Percentiles rank a stretch among this genome's conserved stretches.
phyloP scores from a whole-genome alignment of 2,329 filamentous ascomycete genomes.

The Aspergillus neotritici region DNA sequence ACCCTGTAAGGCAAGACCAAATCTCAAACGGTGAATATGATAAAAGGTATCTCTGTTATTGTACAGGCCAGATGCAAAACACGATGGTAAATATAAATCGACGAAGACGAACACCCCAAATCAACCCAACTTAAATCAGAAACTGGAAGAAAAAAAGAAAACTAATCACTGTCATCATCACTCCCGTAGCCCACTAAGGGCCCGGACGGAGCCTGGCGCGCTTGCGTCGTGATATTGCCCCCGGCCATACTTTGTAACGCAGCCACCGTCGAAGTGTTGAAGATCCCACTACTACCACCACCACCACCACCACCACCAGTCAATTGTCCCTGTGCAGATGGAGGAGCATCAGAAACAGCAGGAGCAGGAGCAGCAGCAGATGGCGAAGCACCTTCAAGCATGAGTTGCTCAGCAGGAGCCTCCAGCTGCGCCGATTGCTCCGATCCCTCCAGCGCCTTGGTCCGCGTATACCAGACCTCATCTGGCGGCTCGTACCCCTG shows the following conservation, averaged over 20 bases:
- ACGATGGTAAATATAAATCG: constrained; percentile 9
- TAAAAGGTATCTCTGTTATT: constrained; percentile 31
- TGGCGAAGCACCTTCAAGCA: constrained; percentile 44
- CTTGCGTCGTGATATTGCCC: constrained; percentile 41
- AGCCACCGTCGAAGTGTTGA: constrained; percentile 75
- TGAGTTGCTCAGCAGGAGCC: constrained; percentile 39
- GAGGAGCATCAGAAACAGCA: constrained; percentile 32
- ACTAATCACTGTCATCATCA: constrained; percentile 69
- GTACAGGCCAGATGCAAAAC: constrained; percentile 21
- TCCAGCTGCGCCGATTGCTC: constrained; percentile 55
- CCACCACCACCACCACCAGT: no score
- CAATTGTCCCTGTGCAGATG: constrained; percentile 23
- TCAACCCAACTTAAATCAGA: not conserved
- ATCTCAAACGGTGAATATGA: not conserved
- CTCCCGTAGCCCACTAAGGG: constrained; percentile 85
- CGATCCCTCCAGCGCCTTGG: constrained; percentile 62
- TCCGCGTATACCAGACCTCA: constrained; percentile 83
- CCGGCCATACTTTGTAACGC: constrained; percentile 59
- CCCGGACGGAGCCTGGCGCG: constrained; percentile 46
- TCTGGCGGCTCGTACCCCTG: constrained; percentile 92
- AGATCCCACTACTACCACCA: constrained; percentile 64
- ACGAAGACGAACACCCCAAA: no score
- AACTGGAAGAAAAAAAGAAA: not conserved
- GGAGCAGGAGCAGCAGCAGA: constrained; percentile 32
- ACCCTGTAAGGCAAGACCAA: no score